Evolutionary conservation across 169 alveolate genomes (phyloP).

Genomic region (Neospora caninum): DNA sequence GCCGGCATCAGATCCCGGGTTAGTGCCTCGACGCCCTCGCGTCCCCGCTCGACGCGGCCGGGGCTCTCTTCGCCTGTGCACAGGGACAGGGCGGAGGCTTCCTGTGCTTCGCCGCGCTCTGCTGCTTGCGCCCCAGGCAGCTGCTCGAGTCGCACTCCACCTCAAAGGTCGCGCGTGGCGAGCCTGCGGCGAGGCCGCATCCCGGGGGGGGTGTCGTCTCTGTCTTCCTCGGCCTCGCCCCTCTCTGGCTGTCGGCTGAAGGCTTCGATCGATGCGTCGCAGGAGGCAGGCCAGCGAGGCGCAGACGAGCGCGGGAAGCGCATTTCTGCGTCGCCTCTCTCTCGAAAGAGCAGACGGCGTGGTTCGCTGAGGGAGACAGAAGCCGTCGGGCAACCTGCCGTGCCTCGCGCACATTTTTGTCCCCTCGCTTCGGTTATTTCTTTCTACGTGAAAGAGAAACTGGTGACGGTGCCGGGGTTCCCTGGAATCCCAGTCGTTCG

Average conservation of each 20-base stretch:
- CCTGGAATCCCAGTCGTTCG: neutral
- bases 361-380: neutral
- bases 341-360: neutral
- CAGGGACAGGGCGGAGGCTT: too few relatives aligned
- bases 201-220: neutral
- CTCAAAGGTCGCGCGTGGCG: too few relatives aligned
- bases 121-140: too few relatives aligned
- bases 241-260: neutral
- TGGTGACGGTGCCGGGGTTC: neutral
- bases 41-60: too few relatives aligned
- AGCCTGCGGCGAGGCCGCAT: too few relatives aligned
- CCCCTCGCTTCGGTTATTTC: neutral
- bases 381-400: too few relatives aligned
- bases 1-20: too few relatives aligned
- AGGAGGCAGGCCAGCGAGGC: neutral
- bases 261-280: neutral
- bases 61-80: too few relatives aligned
- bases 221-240: neutral
- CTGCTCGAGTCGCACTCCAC: too few relatives aligned
- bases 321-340: neutral
- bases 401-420: neutral
- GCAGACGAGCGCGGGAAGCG: neutral
- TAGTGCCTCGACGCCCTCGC: too few relatives aligned
- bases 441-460: neutral
- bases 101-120: too few relatives aligned